These are phyloP conservation scores for Cordyceps cateniannulata DNA, from an alignment of 2,329 filamentous ascomycete species.

Conservation along the genomic window DNA sequence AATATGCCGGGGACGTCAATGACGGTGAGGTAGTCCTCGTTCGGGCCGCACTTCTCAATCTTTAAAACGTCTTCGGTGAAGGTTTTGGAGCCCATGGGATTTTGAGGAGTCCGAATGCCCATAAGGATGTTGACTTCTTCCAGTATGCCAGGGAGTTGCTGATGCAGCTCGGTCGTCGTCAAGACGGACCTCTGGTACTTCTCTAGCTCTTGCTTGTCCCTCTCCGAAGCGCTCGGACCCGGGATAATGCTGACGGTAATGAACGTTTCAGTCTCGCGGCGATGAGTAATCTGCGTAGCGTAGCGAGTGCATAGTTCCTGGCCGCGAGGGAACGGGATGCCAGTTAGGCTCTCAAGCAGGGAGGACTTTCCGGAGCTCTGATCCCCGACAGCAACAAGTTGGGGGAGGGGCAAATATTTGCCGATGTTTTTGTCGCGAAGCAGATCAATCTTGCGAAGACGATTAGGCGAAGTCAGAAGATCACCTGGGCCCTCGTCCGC, in stretches of 20 bases:
- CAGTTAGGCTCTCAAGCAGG: constrained; percentile 25
- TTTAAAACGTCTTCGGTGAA: constrained; percentile 41
- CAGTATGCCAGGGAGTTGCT: constrained; percentile 27
- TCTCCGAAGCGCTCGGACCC: constrained; percentile 15
- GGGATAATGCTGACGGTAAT: constrained; percentile 39
- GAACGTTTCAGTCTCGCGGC: constrained; percentile 28
- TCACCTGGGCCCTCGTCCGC: background rate
- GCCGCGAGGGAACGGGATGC: constrained; percentile 25
- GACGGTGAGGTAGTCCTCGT: constrained; percentile 41
- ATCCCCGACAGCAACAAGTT: constrained; percentile 27
- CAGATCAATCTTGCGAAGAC: constrained; percentile 23
- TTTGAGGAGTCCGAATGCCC: constrained; percentile 30
- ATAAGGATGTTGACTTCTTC: constrained; percentile 35
- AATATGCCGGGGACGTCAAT: constrained; percentile 53
- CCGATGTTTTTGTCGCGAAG: constrained; percentile 22
- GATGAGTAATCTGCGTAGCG: constrained; percentile 23
- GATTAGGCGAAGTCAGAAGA: background rate
- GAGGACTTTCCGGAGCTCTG: constrained; percentile 29
- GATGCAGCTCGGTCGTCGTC: constrained; percentile 22
- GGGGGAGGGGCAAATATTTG: constrained; percentile 18
- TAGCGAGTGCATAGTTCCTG: constrained; percentile 26
- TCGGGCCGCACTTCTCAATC: constrained; percentile 37
- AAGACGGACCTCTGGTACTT: constrained; percentile 13
- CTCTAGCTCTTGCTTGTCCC: constrained; percentile 14
- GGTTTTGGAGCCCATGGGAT: constrained; percentile 16